Conservation (phyloP, 345 rosid species). For the Psidium guajava region DNA sequence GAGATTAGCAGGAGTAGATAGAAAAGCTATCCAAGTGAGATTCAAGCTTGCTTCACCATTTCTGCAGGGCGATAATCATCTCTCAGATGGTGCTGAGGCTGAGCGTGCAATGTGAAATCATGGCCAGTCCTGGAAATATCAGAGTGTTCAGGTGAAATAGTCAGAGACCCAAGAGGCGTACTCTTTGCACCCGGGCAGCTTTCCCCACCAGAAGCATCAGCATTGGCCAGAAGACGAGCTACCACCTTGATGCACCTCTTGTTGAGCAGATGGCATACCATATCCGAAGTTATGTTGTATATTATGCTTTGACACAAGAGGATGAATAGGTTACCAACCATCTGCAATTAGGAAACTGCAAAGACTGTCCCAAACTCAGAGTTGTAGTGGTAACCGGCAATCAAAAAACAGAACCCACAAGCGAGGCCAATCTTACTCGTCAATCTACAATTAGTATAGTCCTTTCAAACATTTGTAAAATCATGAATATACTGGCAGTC, state of each 20-base stretch:
- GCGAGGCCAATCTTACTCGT: not conserved
- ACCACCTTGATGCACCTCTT: not conserved
- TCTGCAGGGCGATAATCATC: not conserved
- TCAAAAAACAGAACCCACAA: not conserved
- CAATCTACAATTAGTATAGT: not conserved
- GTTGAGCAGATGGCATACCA: not conserved
- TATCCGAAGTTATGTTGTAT: too few species aligned
- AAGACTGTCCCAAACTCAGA: not conserved
- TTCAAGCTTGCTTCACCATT: too few species aligned
- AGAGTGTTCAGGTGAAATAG: not conserved
- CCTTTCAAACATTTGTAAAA: not conserved
- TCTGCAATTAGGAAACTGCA: not conserved
- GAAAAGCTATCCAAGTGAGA: too few species aligned
- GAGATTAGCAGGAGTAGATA: not conserved
- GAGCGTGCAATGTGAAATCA: not conserved
- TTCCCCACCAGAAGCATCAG: not conserved
- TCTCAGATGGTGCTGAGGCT: not conserved
- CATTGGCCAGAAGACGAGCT: not conserved
- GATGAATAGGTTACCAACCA: not conserved
- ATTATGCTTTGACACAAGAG: not conserved
- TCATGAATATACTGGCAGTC: not conserved
- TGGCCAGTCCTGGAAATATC: not conserved
- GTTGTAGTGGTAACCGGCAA: not conserved
- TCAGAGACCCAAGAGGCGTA: not conserved
- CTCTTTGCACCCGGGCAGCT: not conserved